These are phyloP conservation scores for Claviceps fusiformis DNA, from an alignment of 2,329 filamentous ascomycete genomes.

Conservation along the genomic window DNA sequence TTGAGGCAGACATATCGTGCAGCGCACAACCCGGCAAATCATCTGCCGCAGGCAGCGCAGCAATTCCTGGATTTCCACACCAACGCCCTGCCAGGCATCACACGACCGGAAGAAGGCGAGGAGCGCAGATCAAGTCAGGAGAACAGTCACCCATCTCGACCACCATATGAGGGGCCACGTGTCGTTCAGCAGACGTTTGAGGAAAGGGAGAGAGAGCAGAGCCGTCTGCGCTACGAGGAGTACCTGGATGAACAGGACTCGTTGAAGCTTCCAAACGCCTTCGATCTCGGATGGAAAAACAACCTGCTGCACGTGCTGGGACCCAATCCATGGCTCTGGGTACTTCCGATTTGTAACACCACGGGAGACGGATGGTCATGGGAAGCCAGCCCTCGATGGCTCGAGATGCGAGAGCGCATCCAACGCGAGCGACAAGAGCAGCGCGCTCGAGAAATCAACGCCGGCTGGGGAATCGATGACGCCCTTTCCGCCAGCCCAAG, in stretches of 20 bases:
- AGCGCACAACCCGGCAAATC: constrained; percentile 38
- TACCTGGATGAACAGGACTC: constrained; percentile 88
- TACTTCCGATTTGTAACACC: constrained; percentile 69
- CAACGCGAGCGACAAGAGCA: constrained; percentile 44
- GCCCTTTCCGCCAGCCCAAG: neutral
- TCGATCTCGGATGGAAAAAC: constrained; percentile 71
- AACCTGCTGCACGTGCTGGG: constrained; percentile 81
- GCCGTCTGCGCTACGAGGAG: constrained; percentile 43
- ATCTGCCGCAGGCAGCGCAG: constrained; percentile 43
- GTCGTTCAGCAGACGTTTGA: constrained; percentile 38
- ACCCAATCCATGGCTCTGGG: constrained; percentile 57
- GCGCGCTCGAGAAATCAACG: constrained; percentile 47
- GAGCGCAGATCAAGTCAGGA: constrained; percentile 24
- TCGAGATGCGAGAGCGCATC: constrained; percentile 55
- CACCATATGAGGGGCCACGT: constrained; percentile 17
- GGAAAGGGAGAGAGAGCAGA: constrained; percentile 40
- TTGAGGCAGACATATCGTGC: constrained; percentile 56
- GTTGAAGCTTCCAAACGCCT: constrained; percentile 79
- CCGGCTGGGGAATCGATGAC: constrained; percentile 46
- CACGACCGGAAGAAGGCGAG: constrained; percentile 71
- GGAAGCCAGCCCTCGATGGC: constrained; percentile 73
- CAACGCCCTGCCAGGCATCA: constrained; percentile 67
- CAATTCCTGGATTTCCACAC: constrained; percentile 71
- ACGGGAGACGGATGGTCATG: constrained; percentile 88
- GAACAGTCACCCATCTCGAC: neutral